Evolutionary conservation across 345 rosid genomes (phyloP).

Genomic region (Excoecaria agallocha): DNA sequence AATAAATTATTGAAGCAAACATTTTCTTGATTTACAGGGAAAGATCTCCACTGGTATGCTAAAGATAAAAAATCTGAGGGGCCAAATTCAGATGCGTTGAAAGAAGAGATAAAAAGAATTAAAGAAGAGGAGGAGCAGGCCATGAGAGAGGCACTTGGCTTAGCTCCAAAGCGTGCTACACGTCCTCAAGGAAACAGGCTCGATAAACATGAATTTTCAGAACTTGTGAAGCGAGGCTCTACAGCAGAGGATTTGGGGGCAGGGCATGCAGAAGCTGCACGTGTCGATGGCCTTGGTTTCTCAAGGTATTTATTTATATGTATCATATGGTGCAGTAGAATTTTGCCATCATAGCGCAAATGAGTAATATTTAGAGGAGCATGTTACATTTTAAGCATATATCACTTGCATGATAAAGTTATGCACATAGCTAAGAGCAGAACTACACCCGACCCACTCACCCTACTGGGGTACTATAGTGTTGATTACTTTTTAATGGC

Average conservation of each 20-base stretch:
- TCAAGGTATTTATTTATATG: constrained; percentile 47
- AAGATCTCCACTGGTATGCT: constrained; percentile 90
- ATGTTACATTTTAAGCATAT: background rate
- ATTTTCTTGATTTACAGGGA: constrained; percentile 47
- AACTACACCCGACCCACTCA: too few relatives aligned
- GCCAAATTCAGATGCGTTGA: constrained; percentile 56
- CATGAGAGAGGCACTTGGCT: constrained; percentile 98
- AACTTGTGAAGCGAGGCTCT: constrained; percentile 86
- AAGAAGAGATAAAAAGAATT: constrained; percentile 82
- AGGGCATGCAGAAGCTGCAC: constrained; percentile 88
- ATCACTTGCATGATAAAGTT: background rate
- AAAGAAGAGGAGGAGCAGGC: constrained; percentile 97
- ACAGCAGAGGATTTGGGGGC: constrained; percentile 96
- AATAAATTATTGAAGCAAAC: background rate
- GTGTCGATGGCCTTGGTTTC: constrained; percentile 85
- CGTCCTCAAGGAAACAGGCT: constrained; percentile 80
- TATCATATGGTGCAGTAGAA: background rate
- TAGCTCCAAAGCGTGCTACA: constrained; percentile 77
- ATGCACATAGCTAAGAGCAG: background rate
- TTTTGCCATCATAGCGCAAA: background rate
- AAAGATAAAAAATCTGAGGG: constrained; percentile 56
- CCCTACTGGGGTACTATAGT: too few relatives aligned
- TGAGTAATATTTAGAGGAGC: background rate
- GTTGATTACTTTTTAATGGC: background rate
- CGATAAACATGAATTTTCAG: constrained; percentile 88